phyloP scores from a whole-genome alignment of 2,329 filamentous ascomycete genomes.

The Talaromyces albobiverticillius region DNA sequence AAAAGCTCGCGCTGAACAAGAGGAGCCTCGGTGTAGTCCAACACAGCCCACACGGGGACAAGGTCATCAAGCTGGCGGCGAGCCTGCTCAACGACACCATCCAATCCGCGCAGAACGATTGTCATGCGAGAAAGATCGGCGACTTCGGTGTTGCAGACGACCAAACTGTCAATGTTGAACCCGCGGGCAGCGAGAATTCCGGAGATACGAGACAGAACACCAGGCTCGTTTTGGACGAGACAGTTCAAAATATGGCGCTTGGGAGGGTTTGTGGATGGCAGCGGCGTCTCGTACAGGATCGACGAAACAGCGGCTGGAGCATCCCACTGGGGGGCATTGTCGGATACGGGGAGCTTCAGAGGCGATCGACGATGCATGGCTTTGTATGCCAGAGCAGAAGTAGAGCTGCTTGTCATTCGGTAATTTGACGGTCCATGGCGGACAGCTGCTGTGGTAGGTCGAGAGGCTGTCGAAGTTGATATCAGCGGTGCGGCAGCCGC shows the following conservation, averaged over 20 bases:
- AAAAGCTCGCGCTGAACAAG: constrained; percentile 94
- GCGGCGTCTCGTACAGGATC: constrained; percentile 97
- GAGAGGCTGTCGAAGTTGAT: constrained; percentile 28
- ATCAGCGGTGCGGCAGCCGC: constrained; percentile 20
- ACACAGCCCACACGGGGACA: constrained; percentile 95
- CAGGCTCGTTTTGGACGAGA: constrained; percentile 97
- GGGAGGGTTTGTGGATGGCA: constrained; percentile 75
- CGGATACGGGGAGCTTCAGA: constrained; percentile 74
- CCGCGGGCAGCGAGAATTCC: constrained; percentile 93
- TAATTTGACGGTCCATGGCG: constrained; percentile 22
- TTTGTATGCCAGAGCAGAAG: constrained; percentile 95
- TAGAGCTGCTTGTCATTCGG: constrained; percentile 59
- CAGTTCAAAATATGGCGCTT: constrained; percentile 98
- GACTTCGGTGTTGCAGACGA: constrained; percentile 97
- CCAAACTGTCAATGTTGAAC: constrained; percentile 98
- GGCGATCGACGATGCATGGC: constrained; percentile 87
- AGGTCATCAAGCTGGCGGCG: constrained; percentile 92
- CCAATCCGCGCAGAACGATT: constrained; percentile 92
- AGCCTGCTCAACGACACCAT: constrained; percentile 96
- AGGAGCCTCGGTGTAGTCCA: constrained; percentile 90
- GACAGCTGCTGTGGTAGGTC: constrained; percentile 19
- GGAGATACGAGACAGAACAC: constrained; percentile 92
- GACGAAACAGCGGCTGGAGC: constrained; percentile 94
- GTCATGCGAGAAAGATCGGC: constrained; percentile 98
- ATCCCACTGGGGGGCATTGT: constrained; percentile 74